Evolutionary conservation across 2,329 filamentous ascomycete genomes (phyloP), one percentile per base, ranked within the genome.

Genomic region (Fusarium subglutinans): DNA sequence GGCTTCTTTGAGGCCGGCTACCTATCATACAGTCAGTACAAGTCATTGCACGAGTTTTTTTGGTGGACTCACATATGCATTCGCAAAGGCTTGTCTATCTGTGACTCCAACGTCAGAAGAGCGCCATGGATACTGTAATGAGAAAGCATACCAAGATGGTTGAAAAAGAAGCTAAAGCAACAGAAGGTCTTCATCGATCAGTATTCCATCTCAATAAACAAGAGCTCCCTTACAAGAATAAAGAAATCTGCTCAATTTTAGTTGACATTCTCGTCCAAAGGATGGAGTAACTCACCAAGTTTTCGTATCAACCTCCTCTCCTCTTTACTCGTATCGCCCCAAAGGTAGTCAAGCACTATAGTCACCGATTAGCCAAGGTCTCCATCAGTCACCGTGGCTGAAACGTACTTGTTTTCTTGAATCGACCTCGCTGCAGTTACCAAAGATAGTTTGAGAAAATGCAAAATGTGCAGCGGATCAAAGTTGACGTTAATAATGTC

Each of bases 1-100:
- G 3, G 86, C 83, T 68, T 86, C 84, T 66, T 83, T 82, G 56
- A 85, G 81, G 2, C 85, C 85, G 8, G 82, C 83, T 8, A 86
- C 84, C 77, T 78, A 10, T 24, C 11, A 3, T 2, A 5, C 2
- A 1, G 2, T 71, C 6, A 56, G n/a, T 4, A 7, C 4, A 6
- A 2, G 4, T 1, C 0, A 0, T 7, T 9, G 2, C 1, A 2
- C 6, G 3, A 1, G 0, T 24, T 4, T 3, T 1, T 14, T 4
- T 1, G 9, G 1, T 6, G 0, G 0, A 17, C 48, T n/a, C 17
- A 73, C 72, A 22, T 74, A 74, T 69, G 72, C 72, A 20, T 74
- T 74, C 2, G 72, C 72, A 43, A 74, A 74, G 3, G 72, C 72
- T 18, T 69, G 66, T 28, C 72, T 61, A 8, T 74, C 72, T 74